A percentile compares a stretch with the other conserved stretches of the same genome.
These are phyloP conservation scores for Roridomyces roridus DNA, from an alignment of 768 basidiomycete genomes.

Conservation along the genomic window DNA sequence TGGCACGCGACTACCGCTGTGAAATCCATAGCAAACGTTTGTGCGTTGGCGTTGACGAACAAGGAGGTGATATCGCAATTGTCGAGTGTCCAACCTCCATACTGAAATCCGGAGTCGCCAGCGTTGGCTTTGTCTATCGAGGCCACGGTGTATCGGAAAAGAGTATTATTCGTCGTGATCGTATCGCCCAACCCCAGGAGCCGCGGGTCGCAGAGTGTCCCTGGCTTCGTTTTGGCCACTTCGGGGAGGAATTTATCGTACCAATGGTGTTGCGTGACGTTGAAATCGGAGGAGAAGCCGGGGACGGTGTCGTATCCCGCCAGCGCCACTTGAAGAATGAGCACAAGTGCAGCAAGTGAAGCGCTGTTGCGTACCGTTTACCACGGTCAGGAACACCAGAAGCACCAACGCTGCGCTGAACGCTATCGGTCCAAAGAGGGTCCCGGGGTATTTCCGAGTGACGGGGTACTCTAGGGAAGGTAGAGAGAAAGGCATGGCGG, in stretches of 20 bases:
- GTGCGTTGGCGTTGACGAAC: conserved; percentile 22
- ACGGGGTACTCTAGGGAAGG: no score
- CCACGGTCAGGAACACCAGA: no score
- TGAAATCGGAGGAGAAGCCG: conserved; percentile 31
- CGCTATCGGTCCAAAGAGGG: no score
- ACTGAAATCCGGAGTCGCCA: conserved; percentile 28
- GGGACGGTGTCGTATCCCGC: conserved; percentile 34
- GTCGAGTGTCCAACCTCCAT: conserved; percentile 29
- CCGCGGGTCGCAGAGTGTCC: conserved; percentile 32
- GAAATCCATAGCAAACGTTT: conserved; percentile 22
- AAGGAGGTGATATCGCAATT: conserved; percentile 33
- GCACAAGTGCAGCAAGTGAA: no score
- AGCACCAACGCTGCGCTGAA: no score
- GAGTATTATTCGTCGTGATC: conserved; percentile 31
- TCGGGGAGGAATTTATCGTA: conserved; percentile 29
- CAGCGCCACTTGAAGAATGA: conserved; percentile 24
- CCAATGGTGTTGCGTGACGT: conserved; percentile 31
- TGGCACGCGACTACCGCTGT: conserved; percentile 26
- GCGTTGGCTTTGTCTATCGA: conserved; percentile 28
- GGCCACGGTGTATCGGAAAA: conserved; percentile 32
- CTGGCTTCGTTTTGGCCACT: conserved; percentile 21
- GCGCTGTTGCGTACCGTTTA: no score
- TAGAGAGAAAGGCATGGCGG: no score
- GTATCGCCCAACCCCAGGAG: conserved; percentile 33
- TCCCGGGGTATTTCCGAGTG: no score